Evolutionary conservation across 2,329 filamentous ascomycete species (phyloP).

Genomic region (Colletotrichum coccodes): DNA sequence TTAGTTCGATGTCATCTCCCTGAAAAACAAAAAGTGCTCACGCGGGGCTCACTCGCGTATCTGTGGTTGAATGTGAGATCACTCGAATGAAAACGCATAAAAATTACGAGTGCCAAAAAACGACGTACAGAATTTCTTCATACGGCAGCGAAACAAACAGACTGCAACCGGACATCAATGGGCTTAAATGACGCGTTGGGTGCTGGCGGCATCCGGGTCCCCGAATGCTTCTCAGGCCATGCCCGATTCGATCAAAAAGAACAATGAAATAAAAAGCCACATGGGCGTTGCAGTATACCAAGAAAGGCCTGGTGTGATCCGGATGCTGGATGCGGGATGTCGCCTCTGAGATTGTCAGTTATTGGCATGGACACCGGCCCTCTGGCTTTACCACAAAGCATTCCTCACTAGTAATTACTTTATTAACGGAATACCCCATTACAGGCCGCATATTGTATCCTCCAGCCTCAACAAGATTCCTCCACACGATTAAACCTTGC

Average conservation of each 20-base stretch:
- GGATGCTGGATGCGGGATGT: constrained; percentile 19
- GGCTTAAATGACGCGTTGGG: neutral
- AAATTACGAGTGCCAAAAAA: neutral
- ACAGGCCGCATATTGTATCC: too few species aligned
- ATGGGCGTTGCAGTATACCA: neutral
- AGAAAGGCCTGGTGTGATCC: neutral
- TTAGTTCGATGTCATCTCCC: too few species aligned
- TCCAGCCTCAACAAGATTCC: neutral
- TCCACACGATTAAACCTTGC: neutral
- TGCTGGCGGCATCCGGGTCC: neutral
- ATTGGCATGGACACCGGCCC: neutral
- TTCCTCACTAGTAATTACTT: neutral
- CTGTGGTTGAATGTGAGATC: too few species aligned
- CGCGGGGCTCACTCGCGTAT: too few species aligned
- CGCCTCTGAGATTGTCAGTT: neutral
- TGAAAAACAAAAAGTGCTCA: too few species aligned
- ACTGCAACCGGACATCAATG: neutral
- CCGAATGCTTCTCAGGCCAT: neutral
- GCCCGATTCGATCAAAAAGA: neutral
- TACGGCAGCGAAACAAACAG: neutral
- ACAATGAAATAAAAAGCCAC: neutral
- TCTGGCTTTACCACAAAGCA: neutral
- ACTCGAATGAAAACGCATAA: neutral
- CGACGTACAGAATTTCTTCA: neutral
- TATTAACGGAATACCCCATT: neutral